phyloP scores from a whole-genome alignment of 176 grass and related monocot genomes.

The Raddia distichophylla region DNA sequence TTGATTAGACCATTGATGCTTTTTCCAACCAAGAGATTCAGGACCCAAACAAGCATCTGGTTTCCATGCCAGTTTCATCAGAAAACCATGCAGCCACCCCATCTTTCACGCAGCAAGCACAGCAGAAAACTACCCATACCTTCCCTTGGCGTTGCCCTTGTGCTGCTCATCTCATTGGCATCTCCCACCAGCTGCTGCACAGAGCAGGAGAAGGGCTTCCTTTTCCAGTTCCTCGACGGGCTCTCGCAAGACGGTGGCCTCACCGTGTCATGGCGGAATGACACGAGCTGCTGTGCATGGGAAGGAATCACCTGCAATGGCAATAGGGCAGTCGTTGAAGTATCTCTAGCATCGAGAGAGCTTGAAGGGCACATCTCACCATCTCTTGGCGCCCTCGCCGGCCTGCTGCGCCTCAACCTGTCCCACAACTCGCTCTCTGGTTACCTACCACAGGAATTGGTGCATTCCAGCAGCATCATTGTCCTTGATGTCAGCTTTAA shows the following conservation, averaged over 20 bases:
- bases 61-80: constrained; percentile 20
- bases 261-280: neutral
- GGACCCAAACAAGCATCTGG: neutral
- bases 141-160: neutral
- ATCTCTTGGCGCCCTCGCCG: neutral
- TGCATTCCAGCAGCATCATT: constrained; percentile 34
- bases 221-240: constrained; percentile 31
- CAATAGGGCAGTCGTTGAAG: neutral
- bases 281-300: constrained; percentile 43
- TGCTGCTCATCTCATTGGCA: constrained; percentile 34
- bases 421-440: constrained; percentile 34
- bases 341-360: constrained; percentile 8
- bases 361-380: constrained; percentile 24
- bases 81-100: constrained; percentile 38
- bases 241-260: neutral
- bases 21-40: neutral
- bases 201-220: constrained; percentile 33
- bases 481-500: constrained; percentile 56
- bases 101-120: neutral
- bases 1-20: constrained; percentile 20
- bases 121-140: neutral
- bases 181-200: constrained; percentile 22
- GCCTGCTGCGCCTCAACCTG: constrained; percentile 24
- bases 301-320: constrained; percentile 38
- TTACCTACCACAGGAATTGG: neutral